phyloP scores from a whole-genome alignment of 1,139 yeast species.

The Taiozyma sp. region DNA sequence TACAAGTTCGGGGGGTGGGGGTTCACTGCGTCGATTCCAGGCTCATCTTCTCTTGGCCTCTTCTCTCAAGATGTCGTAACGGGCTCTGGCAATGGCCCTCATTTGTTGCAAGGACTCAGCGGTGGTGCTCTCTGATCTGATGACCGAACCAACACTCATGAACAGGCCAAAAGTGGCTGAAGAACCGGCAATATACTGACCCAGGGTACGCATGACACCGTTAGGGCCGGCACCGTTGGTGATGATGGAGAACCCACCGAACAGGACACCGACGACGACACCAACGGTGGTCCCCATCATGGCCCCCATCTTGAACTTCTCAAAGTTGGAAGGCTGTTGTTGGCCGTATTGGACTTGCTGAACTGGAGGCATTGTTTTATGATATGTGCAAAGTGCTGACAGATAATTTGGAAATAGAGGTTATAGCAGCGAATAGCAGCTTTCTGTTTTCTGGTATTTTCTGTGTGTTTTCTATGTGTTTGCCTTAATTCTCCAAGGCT shows the following conservation, averaged over 20 bases:
- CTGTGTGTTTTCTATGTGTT: neutral
- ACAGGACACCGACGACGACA: constrained; percentile 89
- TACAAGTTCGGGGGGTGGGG: neutral
- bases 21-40: too few species aligned
- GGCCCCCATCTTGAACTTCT: constrained; percentile 97
- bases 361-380: constrained; percentile 54
- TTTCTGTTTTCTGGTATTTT: neutral
- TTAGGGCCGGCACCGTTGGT: constrained; percentile 98
- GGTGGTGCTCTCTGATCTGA: constrained; percentile 60
- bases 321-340: constrained; percentile 87
- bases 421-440: neutral
- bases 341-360: constrained; percentile 71
- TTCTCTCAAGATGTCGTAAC: constrained; percentile 19
- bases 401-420: neutral
- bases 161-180: constrained; percentile 96
- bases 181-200: constrained; percentile 94
- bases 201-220: constrained; percentile 94
- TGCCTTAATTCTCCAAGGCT: neutral
- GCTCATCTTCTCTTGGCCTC: constrained; percentile 15
- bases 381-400: neutral
- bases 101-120: constrained; percentile 14
- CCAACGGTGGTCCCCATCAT: constrained; percentile 97
- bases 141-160: constrained; percentile 93
- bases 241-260: constrained; percentile 88
- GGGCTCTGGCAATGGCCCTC: constrained; percentile 24